phyloP scores from a whole-genome alignment of 176 grass and related monocot genomes.

The Juncus inflexus region DNA sequence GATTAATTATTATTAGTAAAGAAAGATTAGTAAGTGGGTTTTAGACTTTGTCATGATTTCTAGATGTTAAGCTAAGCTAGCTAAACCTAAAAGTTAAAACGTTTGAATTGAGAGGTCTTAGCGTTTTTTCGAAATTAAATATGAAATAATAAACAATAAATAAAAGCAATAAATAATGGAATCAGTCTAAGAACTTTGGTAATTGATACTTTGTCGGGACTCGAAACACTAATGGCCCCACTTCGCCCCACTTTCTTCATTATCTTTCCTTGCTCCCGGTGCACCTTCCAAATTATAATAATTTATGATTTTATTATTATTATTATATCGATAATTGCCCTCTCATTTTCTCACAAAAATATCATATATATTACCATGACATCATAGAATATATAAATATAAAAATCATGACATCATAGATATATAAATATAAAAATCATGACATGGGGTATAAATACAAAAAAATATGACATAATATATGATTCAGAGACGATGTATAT shows the following conservation, averaged over 20 bases:
- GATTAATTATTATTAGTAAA: neutral
- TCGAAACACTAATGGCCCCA: slow-evolving; percentile 8
- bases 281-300: neutral
- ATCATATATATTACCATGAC: no score
- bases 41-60: no score
- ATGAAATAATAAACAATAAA: neutral
- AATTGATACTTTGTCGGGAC: slow-evolving; percentile 28
- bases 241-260: neutral
- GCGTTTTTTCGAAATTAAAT: neutral
- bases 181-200: slow-evolving; percentile 10
- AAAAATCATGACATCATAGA: no score
- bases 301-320: no score
- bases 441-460: no score
- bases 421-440: no score
- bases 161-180: neutral
- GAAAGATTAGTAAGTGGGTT: neutral
- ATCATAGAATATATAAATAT: no score
- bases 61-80: neutral
- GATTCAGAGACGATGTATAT: no score
- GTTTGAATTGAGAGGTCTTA: neutral
- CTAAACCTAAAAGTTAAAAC: neutral
- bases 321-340: no score
- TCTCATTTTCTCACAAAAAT: no score
- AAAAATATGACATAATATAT: no score
- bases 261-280: neutral